Conservation (phyloP, 108 stramenopile species). For the Nannochloropsis oceanica region DNA sequence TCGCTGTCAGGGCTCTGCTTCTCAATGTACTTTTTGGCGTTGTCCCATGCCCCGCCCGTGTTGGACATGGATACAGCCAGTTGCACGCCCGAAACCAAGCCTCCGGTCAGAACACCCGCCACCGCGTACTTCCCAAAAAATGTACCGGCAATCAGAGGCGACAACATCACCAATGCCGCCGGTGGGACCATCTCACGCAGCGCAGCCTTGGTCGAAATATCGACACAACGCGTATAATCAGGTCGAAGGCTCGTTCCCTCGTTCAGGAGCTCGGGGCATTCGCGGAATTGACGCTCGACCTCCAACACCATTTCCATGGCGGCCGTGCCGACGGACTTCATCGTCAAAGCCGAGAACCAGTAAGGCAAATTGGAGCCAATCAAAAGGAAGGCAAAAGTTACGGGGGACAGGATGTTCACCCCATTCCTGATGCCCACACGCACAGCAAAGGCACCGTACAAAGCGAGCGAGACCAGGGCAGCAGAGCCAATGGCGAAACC, state of each 20-base stretch:
- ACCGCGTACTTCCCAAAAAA: slow-evolving; percentile 90
- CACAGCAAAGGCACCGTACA: slow-evolving; percentile 90
- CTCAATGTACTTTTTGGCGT: slow-evolving; percentile 98
- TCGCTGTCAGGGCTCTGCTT: slow-evolving; percentile 57
- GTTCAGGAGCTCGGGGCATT: slow-evolving; percentile 38
- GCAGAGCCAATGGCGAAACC: slow-evolving; percentile 98
- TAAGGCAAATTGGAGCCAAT: slow-evolving; percentile 97
- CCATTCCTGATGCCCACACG: slow-evolving; percentile 66
- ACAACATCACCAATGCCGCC: slow-evolving; percentile 87
- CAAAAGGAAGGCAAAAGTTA: slow-evolving; percentile 87
- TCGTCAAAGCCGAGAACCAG: slow-evolving; percentile 95
- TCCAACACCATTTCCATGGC: slow-evolving; percentile 96
- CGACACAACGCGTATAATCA: slow-evolving; percentile 58
- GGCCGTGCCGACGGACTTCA: slow-evolving; percentile 92
- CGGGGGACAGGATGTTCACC: slow-evolving; percentile 79
- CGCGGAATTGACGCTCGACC: slow-evolving; percentile 93
- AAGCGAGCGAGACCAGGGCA: slow-evolving; percentile 89
- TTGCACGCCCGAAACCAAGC: slow-evolving; percentile 73
- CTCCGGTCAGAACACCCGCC: slow-evolving; percentile 80
- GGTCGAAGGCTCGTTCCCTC: slow-evolving; percentile 27
- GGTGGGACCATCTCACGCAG: slow-evolving; percentile 91
- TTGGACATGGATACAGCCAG: slow-evolving; percentile 95
- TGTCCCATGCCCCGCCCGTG: slow-evolving; percentile 97
- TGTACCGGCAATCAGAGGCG: slow-evolving; percentile 87
- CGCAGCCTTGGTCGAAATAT: slow-evolving; percentile 85